These are phyloP conservation scores for Termitomyces sp. DNA, from an alignment of 768 basidiomycete species.

Conservation along the genomic window DNA sequence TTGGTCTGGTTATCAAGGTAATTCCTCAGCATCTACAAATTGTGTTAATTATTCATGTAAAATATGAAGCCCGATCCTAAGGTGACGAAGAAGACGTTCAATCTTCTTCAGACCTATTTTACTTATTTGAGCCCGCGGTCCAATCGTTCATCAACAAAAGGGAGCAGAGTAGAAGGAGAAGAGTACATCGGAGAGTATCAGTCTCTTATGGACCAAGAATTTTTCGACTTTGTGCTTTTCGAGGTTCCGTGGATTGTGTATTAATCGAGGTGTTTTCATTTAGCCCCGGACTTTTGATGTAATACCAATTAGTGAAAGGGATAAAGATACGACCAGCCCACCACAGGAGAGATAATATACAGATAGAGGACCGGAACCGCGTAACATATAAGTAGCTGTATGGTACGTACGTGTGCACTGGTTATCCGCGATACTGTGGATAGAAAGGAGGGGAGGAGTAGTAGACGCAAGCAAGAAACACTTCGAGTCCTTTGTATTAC, in stretches of 20 bases:
- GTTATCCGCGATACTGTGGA: conserved; percentile 17
- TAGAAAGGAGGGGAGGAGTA: conserved; percentile 11
- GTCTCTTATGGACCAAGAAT: conserved; percentile 90
- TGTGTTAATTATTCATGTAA: background rate
- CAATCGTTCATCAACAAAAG: conserved; percentile 38
- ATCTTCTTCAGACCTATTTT: conserved; percentile 72
- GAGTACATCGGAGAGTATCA: conserved; percentile 92
- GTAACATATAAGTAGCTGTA: conserved; percentile 23
- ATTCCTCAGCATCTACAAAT: background rate
- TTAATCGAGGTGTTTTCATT: conserved; percentile 30
- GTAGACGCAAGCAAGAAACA: conserved; percentile 7
- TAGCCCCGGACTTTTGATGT: conserved; percentile 21
- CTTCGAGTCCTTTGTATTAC: conserved; percentile 17
- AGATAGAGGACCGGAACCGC: conserved; percentile 40
- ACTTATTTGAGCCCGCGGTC: conserved; percentile 75
- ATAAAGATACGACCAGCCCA: conserved; percentile 62
- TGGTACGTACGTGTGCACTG: conserved; percentile 19
- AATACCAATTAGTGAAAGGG: conserved; percentile 50
- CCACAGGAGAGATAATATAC: conserved; percentile 45
- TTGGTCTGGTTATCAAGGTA: conserved; percentile 79
- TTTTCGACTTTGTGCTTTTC: conserved; percentile 91
- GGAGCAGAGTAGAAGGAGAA: conserved; percentile 42
- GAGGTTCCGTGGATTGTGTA: conserved; percentile 89
- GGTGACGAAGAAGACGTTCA: conserved; percentile 73
- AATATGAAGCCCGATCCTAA: conserved; percentile 77